Base-by-base conservation (phyloP, 2,329 filamentous ascomycete genomes). In the Aspergillus sp. region DNA sequence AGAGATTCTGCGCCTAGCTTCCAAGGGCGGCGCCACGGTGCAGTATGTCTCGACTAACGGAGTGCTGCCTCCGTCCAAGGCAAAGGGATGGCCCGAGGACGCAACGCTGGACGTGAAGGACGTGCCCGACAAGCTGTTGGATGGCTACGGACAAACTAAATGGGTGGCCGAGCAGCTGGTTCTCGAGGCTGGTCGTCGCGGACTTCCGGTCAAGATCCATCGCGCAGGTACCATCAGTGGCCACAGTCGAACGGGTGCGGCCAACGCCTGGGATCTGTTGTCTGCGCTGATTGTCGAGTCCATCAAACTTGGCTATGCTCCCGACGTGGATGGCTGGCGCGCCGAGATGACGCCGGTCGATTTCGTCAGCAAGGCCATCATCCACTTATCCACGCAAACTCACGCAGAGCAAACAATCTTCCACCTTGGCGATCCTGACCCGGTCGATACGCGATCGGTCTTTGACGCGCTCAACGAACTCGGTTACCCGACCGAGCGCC, bases 281-380 rank as follows among this genome's bases (percentile, higher is more conserved):
- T 91, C 88, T 55, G 90, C 90, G 0, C 73, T 94, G 57, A 82
- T 93, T 26, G 88, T 92, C 1, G 90, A 93, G 71, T 92, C 90
- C 0, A 81, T 93, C 42, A 86, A 89, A 55, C 81, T 93, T 3
- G 90, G 90, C 6, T 84, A 85, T 65, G 85, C 85, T 1, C 90
- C 90, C 0, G 82, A 90, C 55, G 86, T 92, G 4, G 82, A 88
- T 53, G 87, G 87, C 47, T 94, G 90, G 90, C 85, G 87, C 53
- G 85, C 89, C 1, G 90, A 94, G 76, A 93, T 93, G 90, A 92
- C 90, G 0, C 90, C 90, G 0, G 90, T 92, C 14, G 90, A 94
- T 74, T 92, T 91, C 68, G 89, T 92, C 59, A 90, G 87, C 75
- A 87, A 86, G 63, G 86, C 89, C 4, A 90, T 94, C 64, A 79